These are phyloP conservation scores for Colletotrichum sp. DNA, from an alignment of 2,329 filamentous ascomycete species.

Conservation along the genomic window DNA sequence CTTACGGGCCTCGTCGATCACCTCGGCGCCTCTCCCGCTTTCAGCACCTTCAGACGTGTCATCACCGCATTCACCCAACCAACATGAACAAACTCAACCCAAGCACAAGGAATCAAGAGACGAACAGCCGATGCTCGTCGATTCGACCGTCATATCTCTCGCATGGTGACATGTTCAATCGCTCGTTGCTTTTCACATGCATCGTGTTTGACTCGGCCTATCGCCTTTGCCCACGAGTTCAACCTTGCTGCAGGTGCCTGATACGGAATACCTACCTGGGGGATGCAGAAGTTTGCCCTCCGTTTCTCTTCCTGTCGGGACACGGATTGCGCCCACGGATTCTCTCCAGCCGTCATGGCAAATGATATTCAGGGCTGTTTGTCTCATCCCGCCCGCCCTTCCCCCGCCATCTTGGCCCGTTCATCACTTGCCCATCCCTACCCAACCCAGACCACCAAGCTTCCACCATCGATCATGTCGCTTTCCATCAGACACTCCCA, in stretches of 20 bases:
- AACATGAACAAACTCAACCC: neutral
- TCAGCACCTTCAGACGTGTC: slow-evolving; percentile 8
- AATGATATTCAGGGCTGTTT: slow-evolving; percentile 11
- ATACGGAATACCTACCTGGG: neutral
- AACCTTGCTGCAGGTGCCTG: neutral
- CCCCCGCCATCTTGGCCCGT: slow-evolving; percentile 4
- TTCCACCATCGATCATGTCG: neutral
- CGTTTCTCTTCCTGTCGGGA: neutral
- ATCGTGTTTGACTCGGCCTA: neutral
- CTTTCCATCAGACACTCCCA: neutral
- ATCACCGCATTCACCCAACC: neutral
- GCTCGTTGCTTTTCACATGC: neutral
- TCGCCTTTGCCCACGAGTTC: neutral
- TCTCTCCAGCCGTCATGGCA: neutral
- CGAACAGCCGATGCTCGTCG: neutral
- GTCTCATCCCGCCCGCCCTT: neutral
- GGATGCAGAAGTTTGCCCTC: neutral
- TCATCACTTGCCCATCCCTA: slow-evolving; percentile 1
- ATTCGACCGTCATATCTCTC: neutral
- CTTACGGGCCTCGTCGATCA: neutral
- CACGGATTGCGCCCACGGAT: neutral
- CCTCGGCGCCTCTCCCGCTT: slow-evolving; percentile 14
- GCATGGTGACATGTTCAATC: neutral
- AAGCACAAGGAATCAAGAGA: neutral
- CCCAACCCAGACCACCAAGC: neutral